phyloP scores from a whole-genome alignment of 2,329 filamentous ascomycete genomes.

The Claviceps arundinis region DNA sequence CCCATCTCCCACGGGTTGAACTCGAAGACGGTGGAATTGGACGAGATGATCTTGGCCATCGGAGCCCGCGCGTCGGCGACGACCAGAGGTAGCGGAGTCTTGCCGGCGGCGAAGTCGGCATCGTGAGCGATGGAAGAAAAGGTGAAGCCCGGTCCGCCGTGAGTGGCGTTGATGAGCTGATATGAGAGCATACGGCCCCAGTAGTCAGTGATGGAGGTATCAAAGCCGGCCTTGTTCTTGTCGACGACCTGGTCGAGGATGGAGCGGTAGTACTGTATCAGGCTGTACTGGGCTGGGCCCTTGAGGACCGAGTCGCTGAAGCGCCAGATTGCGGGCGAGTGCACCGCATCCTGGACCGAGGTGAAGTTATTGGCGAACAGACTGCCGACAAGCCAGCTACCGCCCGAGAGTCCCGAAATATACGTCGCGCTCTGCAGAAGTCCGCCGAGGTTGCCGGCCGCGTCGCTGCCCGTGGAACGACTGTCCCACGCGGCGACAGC shows the following conservation, averaged over 20 bases:
- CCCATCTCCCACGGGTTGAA: conserved; percentile 56
- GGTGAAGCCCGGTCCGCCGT: conserved; percentile 66
- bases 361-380: conserved; percentile 77
- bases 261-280: conserved; percentile 25
- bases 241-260: conserved; percentile 21
- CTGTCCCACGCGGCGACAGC: conserved; percentile 67
- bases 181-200: conserved; percentile 80
- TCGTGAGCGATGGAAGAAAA: conserved; percentile 55
- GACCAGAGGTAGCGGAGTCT: conserved; percentile 35
- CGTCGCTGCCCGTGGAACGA: conserved; percentile 39
- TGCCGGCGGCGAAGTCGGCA: conserved; percentile 26
- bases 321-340: conserved; percentile 26
- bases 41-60: conserved; percentile 26
- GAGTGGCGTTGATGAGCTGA: conserved; percentile 64
- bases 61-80: conserved; percentile 35
- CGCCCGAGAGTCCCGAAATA: conserved; percentile 66
- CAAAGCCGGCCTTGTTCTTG: conserved; percentile 28
- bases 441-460: conserved; percentile 59
- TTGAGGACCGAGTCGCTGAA: conserved; percentile 28
- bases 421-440: conserved; percentile 74
- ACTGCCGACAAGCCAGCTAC: conserved; percentile 74
- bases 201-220: conserved; percentile 69
- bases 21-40: conserved; percentile 51
- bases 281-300: conserved; percentile 23
- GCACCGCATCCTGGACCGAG: conserved; percentile 30